These are phyloP conservation scores for Iodosphaeria phyllophila DNA, from an alignment of 2,329 filamentous ascomycete species.

Conservation along the genomic window DNA sequence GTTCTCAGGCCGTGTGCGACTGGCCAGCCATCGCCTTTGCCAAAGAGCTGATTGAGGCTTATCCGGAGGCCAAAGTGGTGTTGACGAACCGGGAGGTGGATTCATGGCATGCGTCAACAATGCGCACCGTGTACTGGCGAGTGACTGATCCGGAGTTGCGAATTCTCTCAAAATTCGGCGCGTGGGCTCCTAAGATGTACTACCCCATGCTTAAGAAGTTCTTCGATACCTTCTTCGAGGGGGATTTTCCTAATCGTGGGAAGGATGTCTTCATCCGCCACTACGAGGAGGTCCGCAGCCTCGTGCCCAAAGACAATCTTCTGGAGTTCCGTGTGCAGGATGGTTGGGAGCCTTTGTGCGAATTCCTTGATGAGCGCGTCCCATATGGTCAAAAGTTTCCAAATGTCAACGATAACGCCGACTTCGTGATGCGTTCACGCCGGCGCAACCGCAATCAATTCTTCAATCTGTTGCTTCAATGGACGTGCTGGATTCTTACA, in stretches of 20 bases:
- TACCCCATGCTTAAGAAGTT: constrained; percentile 53
- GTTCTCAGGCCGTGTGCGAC: constrained; percentile 1
- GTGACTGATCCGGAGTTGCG: constrained; percentile 42
- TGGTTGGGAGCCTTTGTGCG: constrained; percentile 17
- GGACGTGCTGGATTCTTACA: too few species aligned
- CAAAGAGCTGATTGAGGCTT: background rate
- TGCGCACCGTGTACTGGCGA: constrained; percentile 51
- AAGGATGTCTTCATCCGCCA: constrained; percentile 37
- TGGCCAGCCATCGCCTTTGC: constrained; percentile 1
- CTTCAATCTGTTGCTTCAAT: too few species aligned
- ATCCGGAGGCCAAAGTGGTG: constrained; percentile 1
- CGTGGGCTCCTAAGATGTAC: constrained; percentile 47
- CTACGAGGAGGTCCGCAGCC: constrained; percentile 10
- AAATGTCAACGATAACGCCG: constrained; percentile 28
- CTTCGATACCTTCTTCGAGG: constrained; percentile 49
- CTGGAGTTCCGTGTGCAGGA: constrained; percentile 15
- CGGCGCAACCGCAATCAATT: too few species aligned
- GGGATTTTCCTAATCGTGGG: constrained; percentile 45
- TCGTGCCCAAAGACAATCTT: constrained; percentile 13
- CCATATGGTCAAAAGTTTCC: constrained; percentile 19
- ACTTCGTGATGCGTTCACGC: too few species aligned
- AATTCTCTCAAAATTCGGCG: constrained; percentile 32
- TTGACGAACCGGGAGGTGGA: constrained; percentile 1
- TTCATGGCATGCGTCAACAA: constrained; percentile 22
- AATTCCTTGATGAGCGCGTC: constrained; percentile 15